These are phyloP conservation scores for Tolypocladium nubicola DNA, from an alignment of 2,329 filamentous ascomycete genomes.

Conservation along the genomic window DNA sequence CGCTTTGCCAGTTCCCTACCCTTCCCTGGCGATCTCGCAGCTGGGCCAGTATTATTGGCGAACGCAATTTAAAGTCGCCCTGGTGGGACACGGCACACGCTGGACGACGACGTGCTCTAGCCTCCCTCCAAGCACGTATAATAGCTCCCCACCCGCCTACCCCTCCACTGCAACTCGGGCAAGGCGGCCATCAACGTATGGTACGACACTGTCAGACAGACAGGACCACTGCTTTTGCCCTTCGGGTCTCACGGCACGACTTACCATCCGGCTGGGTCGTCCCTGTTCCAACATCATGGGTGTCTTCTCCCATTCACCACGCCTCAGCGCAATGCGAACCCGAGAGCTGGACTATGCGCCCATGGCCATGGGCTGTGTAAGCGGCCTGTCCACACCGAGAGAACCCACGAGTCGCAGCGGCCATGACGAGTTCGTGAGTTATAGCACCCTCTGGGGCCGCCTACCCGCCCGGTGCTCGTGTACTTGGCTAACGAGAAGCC, in stretches of 20 bases:
- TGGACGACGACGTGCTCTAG: background rate
- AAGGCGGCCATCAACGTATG: background rate
- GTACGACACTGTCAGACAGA: background rate
- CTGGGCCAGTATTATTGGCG: background rate
- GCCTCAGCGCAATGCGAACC: background rate
- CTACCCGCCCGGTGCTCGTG: background rate
- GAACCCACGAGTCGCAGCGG: background rate
- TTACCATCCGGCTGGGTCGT: background rate
- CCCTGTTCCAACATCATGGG: background rate
- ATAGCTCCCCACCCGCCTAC: background rate
- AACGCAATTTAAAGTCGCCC: background rate
- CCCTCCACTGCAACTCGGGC: background rate
- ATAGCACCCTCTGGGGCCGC: background rate
- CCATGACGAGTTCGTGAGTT: background rate
- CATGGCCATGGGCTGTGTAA: constrained; percentile 1
- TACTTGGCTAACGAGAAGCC: background rate
- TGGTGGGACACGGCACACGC: background rate
- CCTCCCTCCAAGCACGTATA: background rate
- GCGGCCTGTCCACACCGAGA: background rate
- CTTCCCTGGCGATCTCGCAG: background rate
- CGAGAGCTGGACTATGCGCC: background rate
- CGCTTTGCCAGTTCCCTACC: background rate
- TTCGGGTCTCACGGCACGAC: background rate
- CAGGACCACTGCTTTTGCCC: background rate
- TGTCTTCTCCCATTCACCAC: background rate